Evolutionary conservation across 148 eudicot genomes (phyloP).

Genomic region (Vaccinium corymbosum): DNA sequence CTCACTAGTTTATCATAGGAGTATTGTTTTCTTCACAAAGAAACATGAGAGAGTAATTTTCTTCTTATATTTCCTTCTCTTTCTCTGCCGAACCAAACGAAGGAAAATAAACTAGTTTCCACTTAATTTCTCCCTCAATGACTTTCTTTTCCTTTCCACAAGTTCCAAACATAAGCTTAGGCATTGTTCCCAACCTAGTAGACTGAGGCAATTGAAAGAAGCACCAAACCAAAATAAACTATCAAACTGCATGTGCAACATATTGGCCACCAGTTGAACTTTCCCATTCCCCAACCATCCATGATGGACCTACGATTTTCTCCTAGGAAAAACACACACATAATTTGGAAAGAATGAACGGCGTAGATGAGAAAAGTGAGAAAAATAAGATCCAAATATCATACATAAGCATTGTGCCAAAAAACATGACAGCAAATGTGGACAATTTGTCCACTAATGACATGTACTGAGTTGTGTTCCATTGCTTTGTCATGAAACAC

Average conservation of each 20-base stretch:
- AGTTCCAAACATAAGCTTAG: too few species aligned
- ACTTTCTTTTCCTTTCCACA: too few species aligned
- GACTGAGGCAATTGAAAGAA: slow-evolving; percentile 6
- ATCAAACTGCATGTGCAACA: neutral
- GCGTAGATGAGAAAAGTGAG: neutral
- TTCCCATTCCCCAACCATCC: neutral
- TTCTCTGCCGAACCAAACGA: too few species aligned
- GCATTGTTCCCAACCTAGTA: slow-evolving; percentile 2
- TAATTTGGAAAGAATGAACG: neutral
- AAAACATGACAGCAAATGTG: neutral
- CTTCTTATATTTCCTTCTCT: too few species aligned
- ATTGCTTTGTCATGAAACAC: neutral
- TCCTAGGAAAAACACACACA: neutral
- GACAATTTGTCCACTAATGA: neutral
- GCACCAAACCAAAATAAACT: slow-evolving; percentile 5
- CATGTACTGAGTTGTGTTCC: neutral
- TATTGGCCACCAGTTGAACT: neutral
- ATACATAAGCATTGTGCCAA: neutral
- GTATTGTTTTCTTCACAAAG: too few species aligned
- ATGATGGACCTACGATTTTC: neutral
- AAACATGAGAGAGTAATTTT: too few species aligned
- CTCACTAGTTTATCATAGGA: too few species aligned
- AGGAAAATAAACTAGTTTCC: too few species aligned
- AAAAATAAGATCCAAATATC: neutral
- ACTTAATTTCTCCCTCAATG: too few species aligned